These are phyloP conservation scores for Tulasnella calospora DNA, from an alignment of 768 basidiomycete genomes.

Conservation along the genomic window DNA sequence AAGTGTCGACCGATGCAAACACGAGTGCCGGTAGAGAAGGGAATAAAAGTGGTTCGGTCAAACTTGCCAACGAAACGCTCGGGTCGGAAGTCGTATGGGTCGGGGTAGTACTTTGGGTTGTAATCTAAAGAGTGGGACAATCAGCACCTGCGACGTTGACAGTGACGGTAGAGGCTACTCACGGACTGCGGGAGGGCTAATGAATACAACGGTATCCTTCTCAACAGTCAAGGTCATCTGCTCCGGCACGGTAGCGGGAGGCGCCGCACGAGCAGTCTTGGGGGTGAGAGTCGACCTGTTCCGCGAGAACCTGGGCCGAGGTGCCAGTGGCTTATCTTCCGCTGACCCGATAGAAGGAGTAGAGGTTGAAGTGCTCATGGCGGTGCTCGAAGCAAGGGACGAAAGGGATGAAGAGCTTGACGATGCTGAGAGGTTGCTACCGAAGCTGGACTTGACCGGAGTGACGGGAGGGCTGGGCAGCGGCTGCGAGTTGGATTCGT, in stretches of 20 bases:
- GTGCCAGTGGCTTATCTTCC: not conserved
- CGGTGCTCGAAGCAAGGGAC: not conserved
- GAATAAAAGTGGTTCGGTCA: constrained; percentile 16
- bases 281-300: not conserved
- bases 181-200: constrained; percentile 24
- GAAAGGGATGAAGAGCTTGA: not conserved
- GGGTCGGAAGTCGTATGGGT: constrained; percentile 24
- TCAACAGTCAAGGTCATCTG: constrained; percentile 14
- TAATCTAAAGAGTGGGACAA: not conserved
- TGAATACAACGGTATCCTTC: constrained; percentile 17
- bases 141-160: not conserved
- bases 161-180: not conserved
- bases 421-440: not conserved
- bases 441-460: not conserved
- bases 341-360: not conserved
- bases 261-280: not conserved
- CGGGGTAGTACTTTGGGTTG: constrained; percentile 24
- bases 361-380: constrained; percentile 15
- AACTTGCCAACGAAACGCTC: constrained; percentile 22
- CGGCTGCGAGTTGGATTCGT: not conserved
- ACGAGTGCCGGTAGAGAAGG: constrained; percentile 22
- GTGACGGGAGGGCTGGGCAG: not conserved
- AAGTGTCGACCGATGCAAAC: constrained; percentile 23
- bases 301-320: not conserved
- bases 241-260: not conserved